Conservation (phyloP, 306 rosid genomes). For the Hippophae rhamnoides region DNA sequence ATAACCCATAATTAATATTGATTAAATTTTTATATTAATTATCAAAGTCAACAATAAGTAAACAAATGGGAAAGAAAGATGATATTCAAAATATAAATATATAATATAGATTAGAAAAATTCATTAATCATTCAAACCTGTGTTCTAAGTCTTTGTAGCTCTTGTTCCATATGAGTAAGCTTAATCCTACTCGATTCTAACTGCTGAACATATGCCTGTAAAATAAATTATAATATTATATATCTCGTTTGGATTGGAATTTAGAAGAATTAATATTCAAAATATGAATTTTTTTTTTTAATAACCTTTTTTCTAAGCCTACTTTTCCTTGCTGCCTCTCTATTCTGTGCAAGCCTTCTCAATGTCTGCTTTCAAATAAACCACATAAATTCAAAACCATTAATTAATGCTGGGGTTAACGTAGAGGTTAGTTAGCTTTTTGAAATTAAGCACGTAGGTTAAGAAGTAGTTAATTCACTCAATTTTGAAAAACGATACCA, state of each 20-base stretch:
- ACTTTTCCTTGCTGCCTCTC: slow-evolving; percentile 99
- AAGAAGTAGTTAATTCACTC: too few relatives aligned
- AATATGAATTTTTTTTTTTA: not conserved
- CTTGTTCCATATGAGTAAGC: slow-evolving; percentile 93
- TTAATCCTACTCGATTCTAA: slow-evolving; percentile 88
- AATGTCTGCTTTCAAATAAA: slow-evolving; percentile 42
- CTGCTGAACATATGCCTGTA: slow-evolving; percentile 95
- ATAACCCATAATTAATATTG: not conserved
- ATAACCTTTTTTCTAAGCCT: slow-evolving; percentile 89
- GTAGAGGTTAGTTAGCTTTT: too few relatives aligned
- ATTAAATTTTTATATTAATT: too few relatives aligned
- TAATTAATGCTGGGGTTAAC: not conserved
- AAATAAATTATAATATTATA: not conserved
- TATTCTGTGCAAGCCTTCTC: slow-evolving; percentile 97
- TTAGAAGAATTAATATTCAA: too few relatives aligned
- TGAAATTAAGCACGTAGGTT: too few relatives aligned
- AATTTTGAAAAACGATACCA: too few relatives aligned
- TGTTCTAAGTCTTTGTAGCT: slow-evolving; percentile 67
- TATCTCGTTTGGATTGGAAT: not conserved
- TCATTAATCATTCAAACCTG: slow-evolving; percentile 29
- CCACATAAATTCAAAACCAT: slow-evolving; percentile 1
- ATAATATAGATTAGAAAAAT: not conserved
- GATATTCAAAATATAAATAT: not conserved
- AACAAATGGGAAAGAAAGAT: too few relatives aligned
- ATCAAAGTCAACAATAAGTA: too few relatives aligned